These are phyloP conservation scores for Ensete glaucum DNA, from an alignment of 176 grass and related monocot genomes.

Conservation along the genomic window DNA sequence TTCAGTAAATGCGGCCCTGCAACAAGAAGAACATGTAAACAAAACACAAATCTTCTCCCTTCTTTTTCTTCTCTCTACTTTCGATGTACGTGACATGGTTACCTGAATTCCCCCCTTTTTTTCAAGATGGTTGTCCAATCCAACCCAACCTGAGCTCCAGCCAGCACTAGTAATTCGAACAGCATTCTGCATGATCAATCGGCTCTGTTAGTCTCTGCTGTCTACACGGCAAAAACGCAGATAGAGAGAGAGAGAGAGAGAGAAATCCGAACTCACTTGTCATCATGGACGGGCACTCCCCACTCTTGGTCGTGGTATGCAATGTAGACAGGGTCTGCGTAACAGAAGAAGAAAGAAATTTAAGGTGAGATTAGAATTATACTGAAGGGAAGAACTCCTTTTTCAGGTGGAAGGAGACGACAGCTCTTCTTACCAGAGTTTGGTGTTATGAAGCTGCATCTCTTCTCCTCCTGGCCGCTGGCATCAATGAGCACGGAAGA, in stretches of 20 bases:
- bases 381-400: background rate
- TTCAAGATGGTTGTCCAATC: slow-evolving; percentile 87
- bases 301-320: slow-evolving; percentile 93
- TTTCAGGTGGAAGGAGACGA: background rate
- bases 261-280: slow-evolving; percentile 35
- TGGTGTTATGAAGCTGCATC: slow-evolving; percentile 20
- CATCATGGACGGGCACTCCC: slow-evolving; percentile 76
- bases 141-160: slow-evolving; percentile 78
- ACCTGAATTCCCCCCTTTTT: slow-evolving; percentile 84
- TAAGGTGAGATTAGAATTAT: no score
- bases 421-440: background rate
- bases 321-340: slow-evolving; percentile 52
- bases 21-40: slow-evolving; percentile 6
- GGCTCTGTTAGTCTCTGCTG: background rate
- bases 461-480: slow-evolving; percentile 12
- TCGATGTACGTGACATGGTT: background rate
- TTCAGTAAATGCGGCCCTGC: slow-evolving; percentile 72
- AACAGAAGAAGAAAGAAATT: background rate
- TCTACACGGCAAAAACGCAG: background rate
- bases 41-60: slow-evolving; percentile 17
- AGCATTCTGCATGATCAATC: slow-evolving; percentile 39
- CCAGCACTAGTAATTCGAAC: slow-evolving; percentile 78
- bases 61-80: background rate
- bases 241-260: background rate
- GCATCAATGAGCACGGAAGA: background rate